A percentile compares a stretch with the other conserved stretches of the same genome.
These are phyloP conservation scores for Carex pumila DNA, from an alignment of 176 grass and related monocot species.

Conservation along the genomic window DNA sequence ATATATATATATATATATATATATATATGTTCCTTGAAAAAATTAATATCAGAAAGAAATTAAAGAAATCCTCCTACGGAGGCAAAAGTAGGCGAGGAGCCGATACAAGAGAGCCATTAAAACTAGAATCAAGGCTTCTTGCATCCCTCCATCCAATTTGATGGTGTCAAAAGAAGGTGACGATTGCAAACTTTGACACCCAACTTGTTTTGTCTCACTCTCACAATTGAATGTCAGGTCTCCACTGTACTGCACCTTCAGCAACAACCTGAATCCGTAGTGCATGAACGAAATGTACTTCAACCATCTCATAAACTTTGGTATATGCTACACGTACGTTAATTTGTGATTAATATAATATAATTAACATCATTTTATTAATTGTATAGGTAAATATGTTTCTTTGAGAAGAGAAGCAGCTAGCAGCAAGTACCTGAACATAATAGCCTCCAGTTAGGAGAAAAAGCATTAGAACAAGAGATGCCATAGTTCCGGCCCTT, in stretches of 20 bases:
- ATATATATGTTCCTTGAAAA: background rate
- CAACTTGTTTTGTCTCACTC: conserved; percentile 1
- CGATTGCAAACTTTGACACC: conserved; percentile 58
- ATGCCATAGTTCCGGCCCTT: conserved; percentile 61
- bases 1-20: background rate
- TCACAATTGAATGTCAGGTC: conserved; percentile 60
- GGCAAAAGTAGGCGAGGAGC: conserved; percentile 67
- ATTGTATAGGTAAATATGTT: no score
- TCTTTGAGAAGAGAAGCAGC: background rate
- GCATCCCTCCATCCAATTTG: conserved; percentile 46
- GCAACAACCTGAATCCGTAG: conserved; percentile 72
- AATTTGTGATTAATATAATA: no score
- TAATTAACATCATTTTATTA: no score
- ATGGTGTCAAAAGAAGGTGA: conserved; percentile 83
- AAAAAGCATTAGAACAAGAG: conserved; percentile 87
- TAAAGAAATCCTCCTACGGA: conserved; percentile 53
- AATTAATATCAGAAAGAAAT: conserved; percentile 37
- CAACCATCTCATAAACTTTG: conserved; percentile 64
- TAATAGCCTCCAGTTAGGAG: conserved; percentile 93
- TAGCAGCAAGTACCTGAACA: conserved; percentile 35
- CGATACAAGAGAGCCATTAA: conserved; percentile 75
- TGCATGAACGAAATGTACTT: conserved; percentile 91
- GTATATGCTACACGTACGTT: conserved; percentile 45
- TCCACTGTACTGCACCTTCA: conserved; percentile 85
- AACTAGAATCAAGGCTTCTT: conserved; percentile 66